Percentiles rank a stretch among this genome's conserved stretches.
phyloP scores from a whole-genome alignment of 371 early-diverging fungal species.

The Mucor saturninus region DNA sequence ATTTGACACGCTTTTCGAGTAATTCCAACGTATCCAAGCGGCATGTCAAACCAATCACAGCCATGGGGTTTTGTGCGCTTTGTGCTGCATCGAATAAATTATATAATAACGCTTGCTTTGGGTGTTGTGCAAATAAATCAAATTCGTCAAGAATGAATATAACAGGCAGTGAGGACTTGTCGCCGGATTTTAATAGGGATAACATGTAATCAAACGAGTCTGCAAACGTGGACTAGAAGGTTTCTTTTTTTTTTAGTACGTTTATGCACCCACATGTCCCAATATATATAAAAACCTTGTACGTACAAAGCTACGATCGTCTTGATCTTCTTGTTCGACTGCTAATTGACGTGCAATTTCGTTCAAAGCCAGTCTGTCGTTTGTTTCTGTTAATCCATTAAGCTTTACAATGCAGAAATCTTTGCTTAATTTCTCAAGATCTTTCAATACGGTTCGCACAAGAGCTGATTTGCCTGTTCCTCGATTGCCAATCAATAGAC shows the following conservation, averaged over 20 bases:
- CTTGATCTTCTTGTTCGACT: slow-evolving; percentile 31
- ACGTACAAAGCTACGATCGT: slow-evolving; percentile 36
- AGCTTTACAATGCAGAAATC: slow-evolving; percentile 74
- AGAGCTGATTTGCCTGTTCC: slow-evolving; percentile 73
- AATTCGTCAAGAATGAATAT: slow-evolving; percentile 91
- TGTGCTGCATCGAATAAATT: slow-evolving; percentile 92
- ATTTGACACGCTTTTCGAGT: slow-evolving; percentile 94
- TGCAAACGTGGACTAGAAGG: slow-evolving; percentile 50
- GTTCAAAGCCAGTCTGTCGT: slow-evolving; percentile 79
- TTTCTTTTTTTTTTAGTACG: too few species aligned
- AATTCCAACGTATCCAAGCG: slow-evolving; percentile 82
- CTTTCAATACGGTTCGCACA: slow-evolving; percentile 48
- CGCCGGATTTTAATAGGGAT: slow-evolving; percentile 63
- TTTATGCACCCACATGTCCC: background rate
- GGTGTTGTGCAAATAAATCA: slow-evolving; percentile 87
- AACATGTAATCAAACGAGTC: slow-evolving; percentile 70
- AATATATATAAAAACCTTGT: background rate
- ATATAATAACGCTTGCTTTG: slow-evolving; percentile 89
- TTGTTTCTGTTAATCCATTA: slow-evolving; percentile 83
- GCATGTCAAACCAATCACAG: slow-evolving; percentile 85
- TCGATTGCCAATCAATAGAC: slow-evolving; percentile 74
- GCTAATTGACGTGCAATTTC: slow-evolving; percentile 84
- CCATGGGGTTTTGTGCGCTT: slow-evolving; percentile 81
- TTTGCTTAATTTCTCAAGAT: slow-evolving; percentile 34
- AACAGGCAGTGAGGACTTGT: slow-evolving; percentile 65